Conservation (phyloP, 305 asterid species). For the Fraxinus platypoda region DNA sequence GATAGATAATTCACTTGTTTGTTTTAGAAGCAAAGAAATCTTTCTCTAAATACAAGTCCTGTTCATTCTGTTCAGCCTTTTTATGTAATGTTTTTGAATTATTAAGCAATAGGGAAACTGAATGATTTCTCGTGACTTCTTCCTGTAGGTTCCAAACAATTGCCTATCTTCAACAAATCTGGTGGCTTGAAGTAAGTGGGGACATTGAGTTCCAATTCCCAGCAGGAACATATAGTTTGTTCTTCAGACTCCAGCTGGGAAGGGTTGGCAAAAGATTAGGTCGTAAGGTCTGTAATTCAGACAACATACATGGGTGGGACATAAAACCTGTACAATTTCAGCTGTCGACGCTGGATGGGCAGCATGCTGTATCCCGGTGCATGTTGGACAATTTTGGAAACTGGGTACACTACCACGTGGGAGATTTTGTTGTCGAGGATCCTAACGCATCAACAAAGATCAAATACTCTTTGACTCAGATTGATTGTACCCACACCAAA, state of each 20-base stretch:
- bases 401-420: constrained; percentile 71
- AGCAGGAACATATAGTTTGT: constrained; percentile 63
- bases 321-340: constrained; percentile 64
- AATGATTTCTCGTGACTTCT: background rate
- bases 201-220: constrained; percentile 70
- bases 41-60: background rate
- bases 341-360: constrained; percentile 57
- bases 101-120: background rate
- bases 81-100: background rate
- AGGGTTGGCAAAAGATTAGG: constrained; percentile 41
- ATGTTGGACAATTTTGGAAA: constrained; percentile 56
- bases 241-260: constrained; percentile 74
- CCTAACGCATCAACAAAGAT: constrained; percentile 38
- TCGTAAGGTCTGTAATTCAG: constrained; percentile 42
- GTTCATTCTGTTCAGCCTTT: background rate
- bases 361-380: constrained; percentile 43
- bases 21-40: background rate
- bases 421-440: constrained; percentile 64
- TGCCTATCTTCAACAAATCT: constrained; percentile 82
- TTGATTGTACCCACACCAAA: constrained; percentile 86
- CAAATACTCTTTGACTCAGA: constrained; percentile 65
- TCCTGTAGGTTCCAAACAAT: constrained; percentile 57
- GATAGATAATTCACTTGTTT: background rate
- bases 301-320: constrained; percentile 81
- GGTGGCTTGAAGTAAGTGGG: constrained; percentile 91